Conservation (phyloP, 2,329 filamentous ascomycete species). For the Fusarium oxysporum region DNA sequence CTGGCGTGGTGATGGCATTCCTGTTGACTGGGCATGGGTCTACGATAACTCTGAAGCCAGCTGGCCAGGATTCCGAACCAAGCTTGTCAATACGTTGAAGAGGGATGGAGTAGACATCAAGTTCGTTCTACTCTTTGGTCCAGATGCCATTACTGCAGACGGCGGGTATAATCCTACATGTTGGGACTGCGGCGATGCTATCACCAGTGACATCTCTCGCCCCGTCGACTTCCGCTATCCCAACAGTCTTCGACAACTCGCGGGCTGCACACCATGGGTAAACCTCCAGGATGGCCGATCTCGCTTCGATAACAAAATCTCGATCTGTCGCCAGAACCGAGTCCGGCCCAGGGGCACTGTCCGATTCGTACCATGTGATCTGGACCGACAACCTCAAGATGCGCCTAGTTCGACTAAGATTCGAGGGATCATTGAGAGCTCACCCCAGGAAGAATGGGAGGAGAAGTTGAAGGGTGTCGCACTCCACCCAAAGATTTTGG, state of each 20-base stretch:
- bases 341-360: slow-evolving; percentile 28
- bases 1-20: slow-evolving; percentile 37
- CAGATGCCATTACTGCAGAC: slow-evolving; percentile 36
- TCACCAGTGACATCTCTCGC: slow-evolving; percentile 44
- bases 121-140: slow-evolving; percentile 43
- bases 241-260: slow-evolving; percentile 39
- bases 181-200: slow-evolving; percentile 41
- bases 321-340: slow-evolving; percentile 22
- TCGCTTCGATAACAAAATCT: slow-evolving; percentile 18
- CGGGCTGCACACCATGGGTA: slow-evolving; percentile 35
- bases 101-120: slow-evolving; percentile 29
- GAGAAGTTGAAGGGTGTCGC: slow-evolving; percentile 4
- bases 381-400: background rate
- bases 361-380: slow-evolving; percentile 30
- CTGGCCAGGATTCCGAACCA: slow-evolving; percentile 29
- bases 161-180: slow-evolving; percentile 20
- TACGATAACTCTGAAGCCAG: slow-evolving; percentile 30
- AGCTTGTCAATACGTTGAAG: slow-evolving; percentile 9
- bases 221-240: slow-evolving; percentile 44
- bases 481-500: slow-evolving; percentile 19
- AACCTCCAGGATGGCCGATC: slow-evolving; percentile 1
- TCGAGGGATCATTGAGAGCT: slow-evolving; percentile 28
- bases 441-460: background rate
- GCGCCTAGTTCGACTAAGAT: slow-evolving; percentile 44
- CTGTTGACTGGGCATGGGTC: slow-evolving; percentile 44